These are phyloP conservation scores for Rhodotorula diobovata DNA, from an alignment of 768 basidiomycete species.

Conservation along the genomic window DNA sequence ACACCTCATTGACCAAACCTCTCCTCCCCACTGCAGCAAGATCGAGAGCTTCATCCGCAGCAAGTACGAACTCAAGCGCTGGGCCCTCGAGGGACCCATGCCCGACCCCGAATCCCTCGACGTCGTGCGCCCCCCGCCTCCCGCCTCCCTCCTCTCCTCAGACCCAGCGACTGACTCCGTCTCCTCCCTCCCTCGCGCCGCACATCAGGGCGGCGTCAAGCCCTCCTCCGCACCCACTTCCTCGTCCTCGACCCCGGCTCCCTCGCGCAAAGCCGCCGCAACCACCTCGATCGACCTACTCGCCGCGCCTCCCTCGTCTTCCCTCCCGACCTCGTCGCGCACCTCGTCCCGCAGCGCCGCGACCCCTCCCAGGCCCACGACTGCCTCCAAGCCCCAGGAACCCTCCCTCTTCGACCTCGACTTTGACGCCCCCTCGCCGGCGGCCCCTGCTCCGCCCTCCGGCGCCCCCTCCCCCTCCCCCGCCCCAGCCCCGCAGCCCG, in stretches of 20 bases:
- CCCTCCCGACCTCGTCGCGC: slow-evolving; percentile 43
- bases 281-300: slow-evolving; percentile 36
- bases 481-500: background rate
- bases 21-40: slow-evolving; percentile 59
- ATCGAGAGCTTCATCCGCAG: slow-evolving; percentile 96
- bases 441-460: slow-evolving; percentile 43
- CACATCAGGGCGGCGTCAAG: slow-evolving; percentile 44
- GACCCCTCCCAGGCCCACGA: background rate
- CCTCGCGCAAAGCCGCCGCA: slow-evolving; percentile 14
- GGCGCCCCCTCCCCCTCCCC: slow-evolving; percentile 35
- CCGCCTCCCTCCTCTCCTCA: background rate
- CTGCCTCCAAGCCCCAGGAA: slow-evolving; percentile 40
- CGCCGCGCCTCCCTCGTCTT: slow-evolving; percentile 1
- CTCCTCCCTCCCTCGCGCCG: slow-evolving; percentile 45
- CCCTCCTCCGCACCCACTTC: slow-evolving; percentile 28
- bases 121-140: slow-evolving; percentile 41
- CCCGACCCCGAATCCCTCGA: slow-evolving; percentile 84
- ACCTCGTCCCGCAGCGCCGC: background rate
- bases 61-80: slow-evolving; percentile 88
- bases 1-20: background rate
- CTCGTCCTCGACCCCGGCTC: slow-evolving; percentile 30
- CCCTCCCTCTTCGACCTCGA: slow-evolving; percentile 78
- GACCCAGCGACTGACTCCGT: background rate
- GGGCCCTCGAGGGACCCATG: slow-evolving; percentile 85
- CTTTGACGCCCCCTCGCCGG: slow-evolving; percentile 57